Evolutionary conservation across 2,329 filamentous ascomycete species (phyloP), one percentile per base, ranked within the genome.

Genomic region (Penicillium sp.): DNA sequence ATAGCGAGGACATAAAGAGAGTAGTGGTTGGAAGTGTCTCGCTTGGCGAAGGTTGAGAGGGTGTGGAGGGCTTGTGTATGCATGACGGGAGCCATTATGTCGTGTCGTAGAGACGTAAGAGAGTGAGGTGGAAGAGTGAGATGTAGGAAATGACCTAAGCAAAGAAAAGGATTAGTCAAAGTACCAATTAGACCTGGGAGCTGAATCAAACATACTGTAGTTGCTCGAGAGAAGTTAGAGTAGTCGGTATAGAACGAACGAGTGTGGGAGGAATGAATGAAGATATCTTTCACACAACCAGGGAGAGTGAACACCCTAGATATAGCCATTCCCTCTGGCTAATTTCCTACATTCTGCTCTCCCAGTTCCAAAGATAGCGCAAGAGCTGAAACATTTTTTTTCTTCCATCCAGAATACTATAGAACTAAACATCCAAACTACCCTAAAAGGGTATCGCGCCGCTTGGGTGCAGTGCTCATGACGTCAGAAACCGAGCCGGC

Each of bases 1-100:
- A 68, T 64, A 43, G 27, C 47, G 22, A 65, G 62, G 19, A 73
- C 50, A 27, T 70, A 73, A 31, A 65, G 57, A 21, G 64, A 53
- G 52, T 54, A 67, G 35, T 53, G 44, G 19, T 47, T 33, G n/a
- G 61, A 37, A 8, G 52, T 19, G 7, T 50, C 57, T 11, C 63
- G 62, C 21, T 66, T 66, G 8, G 62, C n/a, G 8, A 66, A 44
- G 6, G 21, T 49, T n/a, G 41, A 51, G 2, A 58, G 43, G 5
- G 31, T 24, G 26, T 57, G 24, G 26, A 60, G 27, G 29, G 29
- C 13, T 11, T 27, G 16, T 6, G 29, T 19, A 11, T 27, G 22
- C 13, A 43, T 26, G 26, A 26, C 16, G 22, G 50, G 39, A 53
- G 43, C 16, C 44, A 48, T 47, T 22, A 33, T 31, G 27, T 29